phyloP scores from a whole-genome alignment of 345 rosid species.

The Murraya koenigii region DNA sequence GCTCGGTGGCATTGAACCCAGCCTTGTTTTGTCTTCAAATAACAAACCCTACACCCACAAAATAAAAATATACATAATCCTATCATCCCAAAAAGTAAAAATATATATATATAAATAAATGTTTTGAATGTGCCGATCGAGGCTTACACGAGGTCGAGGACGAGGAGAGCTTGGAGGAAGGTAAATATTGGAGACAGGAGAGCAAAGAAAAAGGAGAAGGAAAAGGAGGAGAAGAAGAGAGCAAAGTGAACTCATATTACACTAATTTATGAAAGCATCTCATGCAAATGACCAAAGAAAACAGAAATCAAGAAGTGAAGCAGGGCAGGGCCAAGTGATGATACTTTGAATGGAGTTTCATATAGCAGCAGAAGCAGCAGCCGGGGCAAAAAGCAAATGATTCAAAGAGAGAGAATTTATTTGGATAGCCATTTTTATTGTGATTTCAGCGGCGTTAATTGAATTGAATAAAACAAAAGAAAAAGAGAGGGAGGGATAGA shows the following conservation, averaged over 20 bases:
- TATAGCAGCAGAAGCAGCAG: not conserved
- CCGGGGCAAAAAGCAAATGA: not conserved
- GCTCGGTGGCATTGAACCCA: constrained; percentile 90
- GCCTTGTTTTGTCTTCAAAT: constrained; percentile 64
- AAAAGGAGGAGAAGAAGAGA: constrained; percentile 1
- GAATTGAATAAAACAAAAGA: not conserved
- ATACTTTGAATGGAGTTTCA: not conserved
- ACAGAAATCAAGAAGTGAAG: not conserved
- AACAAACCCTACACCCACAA: constrained; percentile 32
- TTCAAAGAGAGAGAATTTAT: not conserved
- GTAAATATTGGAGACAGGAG: constrained; percentile 29
- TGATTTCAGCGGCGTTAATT: not conserved
- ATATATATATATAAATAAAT: too few species aligned
- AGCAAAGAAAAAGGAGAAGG: constrained; percentile 14
- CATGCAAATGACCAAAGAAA: not conserved
- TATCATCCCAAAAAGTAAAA: not conserved
- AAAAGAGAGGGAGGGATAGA: not conserved
- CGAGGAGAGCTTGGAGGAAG: constrained; percentile 21
- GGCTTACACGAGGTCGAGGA: constrained; percentile 18
- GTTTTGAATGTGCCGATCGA: not conserved
- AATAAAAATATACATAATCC: not conserved
- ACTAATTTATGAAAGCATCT: constrained; percentile 12
- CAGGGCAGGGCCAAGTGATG: not conserved
- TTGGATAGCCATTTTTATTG: not conserved
- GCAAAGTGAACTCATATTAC: constrained; percentile 21